Evolutionary conservation across 257 asterid genomes (phyloP).

Genomic region (Linderniella brevidens): DNA sequence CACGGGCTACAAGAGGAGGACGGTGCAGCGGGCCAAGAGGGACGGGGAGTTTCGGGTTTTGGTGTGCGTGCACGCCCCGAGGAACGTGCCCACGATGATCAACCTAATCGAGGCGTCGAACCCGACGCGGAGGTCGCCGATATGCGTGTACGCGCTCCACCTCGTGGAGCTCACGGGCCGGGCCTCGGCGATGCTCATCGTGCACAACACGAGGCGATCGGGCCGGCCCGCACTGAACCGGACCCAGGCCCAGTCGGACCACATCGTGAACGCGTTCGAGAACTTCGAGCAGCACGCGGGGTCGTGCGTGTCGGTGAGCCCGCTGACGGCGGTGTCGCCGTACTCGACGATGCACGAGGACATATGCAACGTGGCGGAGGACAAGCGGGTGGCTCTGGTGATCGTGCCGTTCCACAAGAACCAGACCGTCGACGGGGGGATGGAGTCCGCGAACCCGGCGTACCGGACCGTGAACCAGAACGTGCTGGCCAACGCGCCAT

Average conservation of each 20-base stretch:
- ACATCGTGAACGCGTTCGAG: constrained; percentile 75
- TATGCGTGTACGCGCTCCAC: constrained; percentile 55
- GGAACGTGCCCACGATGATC: constrained; percentile 78
- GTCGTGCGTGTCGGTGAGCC: constrained; percentile 39
- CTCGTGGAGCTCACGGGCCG: constrained; percentile 93
- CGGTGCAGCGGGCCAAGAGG: constrained; percentile 37
- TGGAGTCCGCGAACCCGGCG: constrained; percentile 68
- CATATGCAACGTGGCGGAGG: constrained; percentile 64
- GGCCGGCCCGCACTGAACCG: constrained; percentile 57
- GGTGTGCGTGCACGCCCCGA: constrained; percentile 61
- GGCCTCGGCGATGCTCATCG: constrained; percentile 87
- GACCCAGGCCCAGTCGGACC: constrained; percentile 82
- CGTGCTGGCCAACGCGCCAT: constrained; percentile 62
- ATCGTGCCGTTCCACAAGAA: constrained; percentile 85
- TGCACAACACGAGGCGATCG: constrained; percentile 46
- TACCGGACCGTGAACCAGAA: constrained; percentile 62
- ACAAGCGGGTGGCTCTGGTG: constrained; percentile 51
- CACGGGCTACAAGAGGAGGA: constrained; percentile 49
- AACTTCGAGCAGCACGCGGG: constrained; percentile 55
- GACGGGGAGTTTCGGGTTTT: constrained; percentile 59
- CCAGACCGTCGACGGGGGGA: constrained; percentile 90
- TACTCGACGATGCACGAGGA: constrained; percentile 95
- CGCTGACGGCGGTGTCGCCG: constrained; percentile 82
- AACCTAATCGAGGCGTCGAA: constrained; percentile 74
- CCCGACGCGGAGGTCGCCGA: constrained; percentile 63